These are phyloP conservation scores for Trichoderma hamatum DNA, from an alignment of 2,329 filamentous ascomycete species.

Conservation along the genomic window DNA sequence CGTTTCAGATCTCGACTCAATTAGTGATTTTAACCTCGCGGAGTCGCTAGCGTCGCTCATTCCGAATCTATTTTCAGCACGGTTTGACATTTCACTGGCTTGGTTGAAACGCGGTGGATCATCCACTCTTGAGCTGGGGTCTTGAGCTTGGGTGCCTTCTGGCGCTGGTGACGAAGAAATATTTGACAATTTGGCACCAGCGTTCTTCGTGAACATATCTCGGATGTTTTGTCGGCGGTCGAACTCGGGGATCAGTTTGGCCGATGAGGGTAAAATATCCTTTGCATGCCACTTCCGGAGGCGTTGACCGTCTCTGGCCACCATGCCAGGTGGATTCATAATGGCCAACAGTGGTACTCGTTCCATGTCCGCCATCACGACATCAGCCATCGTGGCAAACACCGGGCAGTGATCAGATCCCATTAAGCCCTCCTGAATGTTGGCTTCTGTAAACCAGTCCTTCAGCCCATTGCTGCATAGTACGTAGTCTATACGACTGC, in stretches of 20 bases:
- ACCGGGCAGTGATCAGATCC: slow-evolving; percentile 97
- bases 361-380: slow-evolving; percentile 54
- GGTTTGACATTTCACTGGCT: not conserved
- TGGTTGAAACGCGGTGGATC: not conserved
- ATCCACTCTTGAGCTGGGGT: not conserved
- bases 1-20: not conserved
- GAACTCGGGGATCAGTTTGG: slow-evolving; percentile 84
- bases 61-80: not conserved
- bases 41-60: slow-evolving; percentile 1
- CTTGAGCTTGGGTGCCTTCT: not conserved
- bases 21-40: not conserved
- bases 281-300: slow-evolving; percentile 67
- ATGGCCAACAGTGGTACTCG: slow-evolving; percentile 66
- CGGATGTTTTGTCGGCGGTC: slow-evolving; percentile 81
- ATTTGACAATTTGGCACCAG: slow-evolving; percentile 17
- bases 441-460: slow-evolving; percentile 75
- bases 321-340: slow-evolving; percentile 76
- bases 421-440: slow-evolving; percentile 92
- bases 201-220: slow-evolving; percentile 76
- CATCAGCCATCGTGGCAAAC: slow-evolving; percentile 72
- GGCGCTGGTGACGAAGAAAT: not conserved
- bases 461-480: slow-evolving; percentile 79
- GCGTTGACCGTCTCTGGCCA: slow-evolving; percentile 64
- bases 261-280: slow-evolving; percentile 74
- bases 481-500: slow-evolving; percentile 91